Conservation (phyloP, 2,329 filamentous ascomycete species). For the Polytolypa hystricis region DNA sequence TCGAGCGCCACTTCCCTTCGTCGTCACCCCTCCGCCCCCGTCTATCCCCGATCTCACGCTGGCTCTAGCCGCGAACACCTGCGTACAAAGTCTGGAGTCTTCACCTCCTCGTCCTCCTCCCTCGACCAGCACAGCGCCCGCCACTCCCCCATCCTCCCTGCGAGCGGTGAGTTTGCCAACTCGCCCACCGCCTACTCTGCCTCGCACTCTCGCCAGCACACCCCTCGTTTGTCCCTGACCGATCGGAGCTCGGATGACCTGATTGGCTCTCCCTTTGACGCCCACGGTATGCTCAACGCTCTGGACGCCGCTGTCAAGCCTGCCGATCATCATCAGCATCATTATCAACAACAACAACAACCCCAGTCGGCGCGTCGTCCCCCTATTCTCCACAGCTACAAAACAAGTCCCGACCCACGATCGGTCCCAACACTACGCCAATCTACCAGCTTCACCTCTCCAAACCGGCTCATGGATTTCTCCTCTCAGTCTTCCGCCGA, state of each 20-base stretch:
- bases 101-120: conserved; percentile 38
- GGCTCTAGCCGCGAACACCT: conserved; percentile 30
- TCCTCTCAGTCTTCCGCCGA: conserved; percentile 36
- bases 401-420: conserved; percentile 45
- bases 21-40: conserved; percentile 36
- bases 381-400: conserved; percentile 35
- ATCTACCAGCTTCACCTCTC: conserved; percentile 53
- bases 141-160: conserved; percentile 28
- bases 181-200: conserved; percentile 17
- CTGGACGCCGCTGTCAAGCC: conserved; percentile 26
- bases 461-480: conserved; percentile 42
- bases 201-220: conserved; percentile 23
- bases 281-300: conserved; percentile 33
- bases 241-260: conserved; percentile 35
- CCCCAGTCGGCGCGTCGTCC: conserved; percentile 25
- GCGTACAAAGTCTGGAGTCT: conserved; percentile 36
- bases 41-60: conserved; percentile 33
- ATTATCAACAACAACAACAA: conserved; percentile 19
- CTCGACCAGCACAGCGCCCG: conserved; percentile 33
- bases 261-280: conserved; percentile 33
- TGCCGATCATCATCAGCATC: conserved; percentile 12
- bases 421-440: conserved; percentile 50
- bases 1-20: conserved; percentile 34
- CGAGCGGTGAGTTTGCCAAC: conserved; percentile 21
- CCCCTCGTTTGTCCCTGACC: conserved; percentile 26